Base-by-base conservation (phyloP, 225 moss, liverwort and hornwort genomes). In the Rhytidiadelphus loreus region DNA sequence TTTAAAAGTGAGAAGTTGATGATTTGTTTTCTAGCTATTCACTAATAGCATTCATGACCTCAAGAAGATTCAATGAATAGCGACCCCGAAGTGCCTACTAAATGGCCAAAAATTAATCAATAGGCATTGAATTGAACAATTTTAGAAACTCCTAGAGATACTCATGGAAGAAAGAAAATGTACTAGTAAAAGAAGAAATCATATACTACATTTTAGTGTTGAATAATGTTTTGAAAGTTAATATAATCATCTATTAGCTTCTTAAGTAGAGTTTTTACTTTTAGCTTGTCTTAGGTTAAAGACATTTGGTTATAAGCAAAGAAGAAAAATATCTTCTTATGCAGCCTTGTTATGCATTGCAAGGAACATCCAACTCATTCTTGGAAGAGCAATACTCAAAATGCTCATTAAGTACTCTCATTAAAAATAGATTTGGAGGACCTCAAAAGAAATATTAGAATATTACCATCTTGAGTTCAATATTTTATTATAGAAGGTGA, bases 211-310 rank as follows among this genome's bases (percentile, higher is more conserved):
- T 48, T 52, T 26, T n/a, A 52, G 8, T 28, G 2, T 3, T 0
- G 4, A 52, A n/a, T n/a, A 13, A 29, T 65, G 6, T 9, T 66
- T 59, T 29, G 4, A 39, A 52, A 53, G 4, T 53, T 21, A 28
- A 26, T 53, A 28, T 10, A 19, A 6, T 26, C 11, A 35, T 50
- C 24, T 25, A 26, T 8, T 37, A 37, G 8, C 18, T 64, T 50
- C 4, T 18, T 37, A 82, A 50, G 2, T 50, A 11, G 2, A 26
- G 0, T 29, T 17, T 78, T 0, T 24, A 17, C 11, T 39, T 26
- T 57, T n/a, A 26, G 2, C 1, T 39, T 7, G 0, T 29, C 1
- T 0, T 29, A 80, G 1, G 0, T 17, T 19, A 12, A 29, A 0
- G 16, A 29, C 19, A 58, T 58, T 80, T 80, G 7, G 0, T 80